These are phyloP conservation scores for Lactarius pseudohatsudake DNA, from an alignment of 768 basidiomycete genomes.

Conservation along the genomic window DNA sequence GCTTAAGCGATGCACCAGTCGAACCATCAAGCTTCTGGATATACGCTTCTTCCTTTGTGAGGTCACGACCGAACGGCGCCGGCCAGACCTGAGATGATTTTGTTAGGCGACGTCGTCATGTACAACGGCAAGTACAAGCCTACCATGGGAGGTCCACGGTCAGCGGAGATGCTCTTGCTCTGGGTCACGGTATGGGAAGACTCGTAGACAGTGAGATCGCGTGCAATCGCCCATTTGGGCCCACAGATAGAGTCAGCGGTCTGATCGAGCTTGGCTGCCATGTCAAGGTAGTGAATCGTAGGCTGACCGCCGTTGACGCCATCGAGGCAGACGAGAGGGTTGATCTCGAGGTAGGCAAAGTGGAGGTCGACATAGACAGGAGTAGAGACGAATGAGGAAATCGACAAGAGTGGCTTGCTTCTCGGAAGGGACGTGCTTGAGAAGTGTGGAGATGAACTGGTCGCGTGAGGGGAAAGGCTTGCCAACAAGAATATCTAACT, in stretches of 20 bases:
- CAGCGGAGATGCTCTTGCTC: conserved; percentile 62
- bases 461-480: conserved; percentile 81
- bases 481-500: conserved; percentile 77
- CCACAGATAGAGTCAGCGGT: conserved; percentile 98
- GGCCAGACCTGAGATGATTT: conserved; percentile 60
- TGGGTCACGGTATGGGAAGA: conserved; percentile 44
- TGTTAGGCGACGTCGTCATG: neutral
- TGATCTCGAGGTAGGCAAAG: conserved; percentile 99
- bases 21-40: conserved; percentile 97
- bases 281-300: conserved; percentile 93
- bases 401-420: conserved; percentile 93
- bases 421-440: conserved; percentile 75
- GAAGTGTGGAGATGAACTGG: conserved; percentile 69
- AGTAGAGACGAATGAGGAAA: conserved; percentile 93
- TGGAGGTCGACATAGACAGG: conserved; percentile 98
- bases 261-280: conserved; percentile 99
- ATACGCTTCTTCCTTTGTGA: conserved; percentile 99
- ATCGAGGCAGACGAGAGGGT: conserved; percentile 95
- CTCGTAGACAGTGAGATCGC: conserved; percentile 80
- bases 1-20: conserved; percentile 96
- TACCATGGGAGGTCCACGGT: conserved; percentile 97
- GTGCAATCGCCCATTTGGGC: conserved; percentile 97
- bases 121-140: conserved; percentile 22
- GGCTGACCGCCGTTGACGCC: conserved; percentile 66
- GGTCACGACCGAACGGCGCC: conserved; percentile 93